These are phyloP conservation scores for Colletotrichum nymphaeae DNA, from an alignment of 2,329 filamentous ascomycete species.

Conservation along the genomic window DNA sequence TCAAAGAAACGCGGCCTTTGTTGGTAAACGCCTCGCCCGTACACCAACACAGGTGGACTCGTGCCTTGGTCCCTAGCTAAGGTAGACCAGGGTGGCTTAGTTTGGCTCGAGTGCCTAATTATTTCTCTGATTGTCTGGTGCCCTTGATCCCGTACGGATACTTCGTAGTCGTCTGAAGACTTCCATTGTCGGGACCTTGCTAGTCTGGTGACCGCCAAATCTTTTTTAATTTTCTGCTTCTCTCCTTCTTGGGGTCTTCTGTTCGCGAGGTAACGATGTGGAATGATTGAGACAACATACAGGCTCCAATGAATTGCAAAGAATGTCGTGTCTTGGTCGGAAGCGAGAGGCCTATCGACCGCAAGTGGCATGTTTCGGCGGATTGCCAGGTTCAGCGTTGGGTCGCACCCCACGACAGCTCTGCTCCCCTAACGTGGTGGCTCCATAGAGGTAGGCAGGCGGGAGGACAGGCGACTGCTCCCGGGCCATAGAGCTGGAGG, in stretches of 20 bases:
- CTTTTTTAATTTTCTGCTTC: not conserved
- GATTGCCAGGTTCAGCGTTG: conserved; percentile 14
- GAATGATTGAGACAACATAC: conserved; percentile 26
- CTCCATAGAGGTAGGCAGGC: conserved; percentile 21
- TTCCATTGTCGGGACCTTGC: not conserved
- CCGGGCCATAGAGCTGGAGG: not conserved
- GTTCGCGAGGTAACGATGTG: conserved; percentile 28
- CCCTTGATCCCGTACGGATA: not conserved
- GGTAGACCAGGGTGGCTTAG: conserved; percentile 23
- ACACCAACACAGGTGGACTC: conserved; percentile 22
- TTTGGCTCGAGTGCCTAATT: conserved; percentile 13
- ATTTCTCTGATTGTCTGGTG: not conserved
- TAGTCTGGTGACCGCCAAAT: conserved; percentile 5
- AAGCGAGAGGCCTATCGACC: conserved; percentile 26
- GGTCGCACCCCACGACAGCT: conserved; percentile 31
- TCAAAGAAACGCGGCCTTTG: conserved; percentile 29
- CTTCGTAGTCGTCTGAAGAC: conserved; percentile 12
- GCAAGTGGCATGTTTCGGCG: conserved; percentile 33
- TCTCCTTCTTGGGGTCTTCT: not conserved
- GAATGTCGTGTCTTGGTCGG: conserved; percentile 22
- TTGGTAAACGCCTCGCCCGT: conserved; percentile 24
- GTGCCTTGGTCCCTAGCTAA: conserved; percentile 19
- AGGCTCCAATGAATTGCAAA: conserved; percentile 1
- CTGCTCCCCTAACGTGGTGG: conserved; percentile 15
- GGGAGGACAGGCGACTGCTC: conserved; percentile 13